Percentiles rank a stretch among this genome's conserved stretches.
phyloP scores from a whole-genome alignment of 2,329 filamentous ascomycete genomes.

The Paracoccidioides brasiliensis region DNA sequence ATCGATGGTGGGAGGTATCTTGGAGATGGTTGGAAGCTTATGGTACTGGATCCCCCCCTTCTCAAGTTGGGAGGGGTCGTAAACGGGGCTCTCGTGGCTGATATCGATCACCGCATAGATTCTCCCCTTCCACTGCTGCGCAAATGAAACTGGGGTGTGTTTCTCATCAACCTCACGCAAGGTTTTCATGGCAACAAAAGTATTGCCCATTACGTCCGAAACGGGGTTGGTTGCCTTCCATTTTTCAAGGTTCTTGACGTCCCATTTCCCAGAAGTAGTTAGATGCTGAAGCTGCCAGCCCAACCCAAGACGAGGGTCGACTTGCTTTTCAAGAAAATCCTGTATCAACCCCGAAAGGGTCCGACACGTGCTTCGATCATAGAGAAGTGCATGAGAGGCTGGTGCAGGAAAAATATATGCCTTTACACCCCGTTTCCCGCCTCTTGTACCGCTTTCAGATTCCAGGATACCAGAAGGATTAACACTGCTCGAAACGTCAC shows the following conservation, averaged over 20 bases:
- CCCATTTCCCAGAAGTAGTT: slow-evolving; percentile 87
- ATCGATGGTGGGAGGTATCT: slow-evolving; percentile 60
- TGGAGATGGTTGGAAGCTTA: slow-evolving; percentile 86
- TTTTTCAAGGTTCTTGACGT: slow-evolving; percentile 89
- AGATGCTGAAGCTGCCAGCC: slow-evolving; percentile 88
- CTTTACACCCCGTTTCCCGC: slow-evolving; percentile 32
- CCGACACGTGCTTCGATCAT: slow-evolving; percentile 61
- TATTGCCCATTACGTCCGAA: slow-evolving; percentile 59
- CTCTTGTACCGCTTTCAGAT: slow-evolving; percentile 37
- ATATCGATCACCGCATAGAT: slow-evolving; percentile 79
- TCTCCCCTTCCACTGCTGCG: slow-evolving; percentile 49
- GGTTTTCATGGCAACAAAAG: slow-evolving; percentile 88
- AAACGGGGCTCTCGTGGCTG: slow-evolving; percentile 78
- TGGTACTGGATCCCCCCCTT: slow-evolving; percentile 56
- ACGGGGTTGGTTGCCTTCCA: slow-evolving; percentile 73
- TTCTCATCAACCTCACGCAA: slow-evolving; percentile 74
- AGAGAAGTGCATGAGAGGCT: slow-evolving; percentile 72
- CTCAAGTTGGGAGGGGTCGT: slow-evolving; percentile 62
- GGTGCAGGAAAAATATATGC: slow-evolving; percentile 60
- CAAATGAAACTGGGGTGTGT: slow-evolving; percentile 65
- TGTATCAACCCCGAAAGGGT: slow-evolving; percentile 69
- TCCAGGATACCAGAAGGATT: neutral
- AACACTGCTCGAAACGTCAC: slow-evolving; percentile 6
- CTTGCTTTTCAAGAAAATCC: slow-evolving; percentile 60
- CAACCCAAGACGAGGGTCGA: slow-evolving; percentile 65